phyloP scores from a whole-genome alignment of 225 moss, liverwort and hornwort species.

The Marchantia paleacea region DNA sequence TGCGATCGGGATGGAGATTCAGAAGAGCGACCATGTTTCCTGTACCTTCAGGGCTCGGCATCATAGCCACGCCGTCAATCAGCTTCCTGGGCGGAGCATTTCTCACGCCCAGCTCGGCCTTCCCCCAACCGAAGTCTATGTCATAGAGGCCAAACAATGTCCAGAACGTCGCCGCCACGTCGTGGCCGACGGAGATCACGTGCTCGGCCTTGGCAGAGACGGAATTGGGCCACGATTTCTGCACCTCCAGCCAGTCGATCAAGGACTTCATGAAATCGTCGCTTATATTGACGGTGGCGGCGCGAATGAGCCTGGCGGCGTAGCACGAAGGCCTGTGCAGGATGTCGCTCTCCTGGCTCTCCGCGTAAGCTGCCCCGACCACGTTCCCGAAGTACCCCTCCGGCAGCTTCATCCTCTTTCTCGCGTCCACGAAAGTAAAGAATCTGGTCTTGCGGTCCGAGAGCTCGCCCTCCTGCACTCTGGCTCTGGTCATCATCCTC shows the following conservation, averaged over 20 bases:
- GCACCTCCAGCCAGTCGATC: constrained; percentile 27
- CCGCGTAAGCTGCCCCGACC: constrained; percentile 29
- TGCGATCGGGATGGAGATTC: constrained; percentile 12
- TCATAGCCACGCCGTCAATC: constrained; percentile 22
- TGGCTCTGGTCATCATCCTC: not conserved
- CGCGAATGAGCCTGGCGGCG: constrained; percentile 19
- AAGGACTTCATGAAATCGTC: constrained; percentile 25
- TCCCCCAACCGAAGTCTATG: constrained; percentile 29
- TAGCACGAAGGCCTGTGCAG: constrained; percentile 15
- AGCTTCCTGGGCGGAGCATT: constrained; percentile 19
- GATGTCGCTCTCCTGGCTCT: constrained; percentile 10
- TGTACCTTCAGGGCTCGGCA: constrained; percentile 4
- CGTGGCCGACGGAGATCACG: constrained; percentile 13
- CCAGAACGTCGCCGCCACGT: constrained; percentile 31
- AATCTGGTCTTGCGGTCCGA: constrained; percentile 14
- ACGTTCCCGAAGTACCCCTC: constrained; percentile 37
- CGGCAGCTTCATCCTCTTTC: constrained; percentile 21
- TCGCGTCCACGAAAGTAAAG: constrained; percentile 32
- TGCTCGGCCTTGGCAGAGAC: constrained; percentile 13
- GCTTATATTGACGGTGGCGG: not conserved
- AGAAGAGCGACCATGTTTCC: constrained; percentile 6
- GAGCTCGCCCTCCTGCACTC: not conserved
- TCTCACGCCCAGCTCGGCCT: constrained; percentile 8
- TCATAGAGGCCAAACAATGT: constrained; percentile 9
- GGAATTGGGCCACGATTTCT: not conserved